phyloP scores from a whole-genome alignment of 306 rosid species.

The Senna tora region DNA sequence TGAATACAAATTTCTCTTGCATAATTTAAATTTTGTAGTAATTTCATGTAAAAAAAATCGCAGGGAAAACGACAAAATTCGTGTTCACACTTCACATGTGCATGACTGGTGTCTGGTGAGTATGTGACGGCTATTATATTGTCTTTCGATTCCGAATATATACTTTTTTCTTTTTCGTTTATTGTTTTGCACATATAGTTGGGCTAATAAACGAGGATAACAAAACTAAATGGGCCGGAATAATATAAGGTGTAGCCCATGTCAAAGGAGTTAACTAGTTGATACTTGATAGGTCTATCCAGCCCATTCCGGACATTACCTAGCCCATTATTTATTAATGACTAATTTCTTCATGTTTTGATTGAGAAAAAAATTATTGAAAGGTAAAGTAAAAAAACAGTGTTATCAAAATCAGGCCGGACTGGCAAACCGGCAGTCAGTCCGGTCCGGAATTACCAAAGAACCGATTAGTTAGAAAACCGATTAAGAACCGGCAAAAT shows the following conservation, averaged over 20 bases:
- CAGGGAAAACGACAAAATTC: slow-evolving; percentile 48
- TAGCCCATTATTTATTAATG: too few species aligned
- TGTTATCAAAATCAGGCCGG: too few species aligned
- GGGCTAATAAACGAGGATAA: background rate
- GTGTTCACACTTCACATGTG: background rate
- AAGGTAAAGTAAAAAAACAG: too few species aligned
- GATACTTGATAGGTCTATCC: background rate
- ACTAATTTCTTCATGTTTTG: too few species aligned
- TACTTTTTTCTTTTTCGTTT: background rate
- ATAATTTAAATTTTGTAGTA: background rate
- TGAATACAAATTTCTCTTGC: too few species aligned
- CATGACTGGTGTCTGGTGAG: slow-evolving; percentile 25
- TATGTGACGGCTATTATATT: slow-evolving; percentile 17
- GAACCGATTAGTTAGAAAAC: too few species aligned
- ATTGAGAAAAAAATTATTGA: too few species aligned
- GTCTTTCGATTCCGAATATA: slow-evolving; percentile 27
- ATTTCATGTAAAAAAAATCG: background rate
- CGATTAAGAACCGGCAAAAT: too few species aligned
- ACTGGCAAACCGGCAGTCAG: too few species aligned
- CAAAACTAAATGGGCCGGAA: background rate
- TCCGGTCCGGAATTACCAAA: too few species aligned
- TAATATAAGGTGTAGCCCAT: background rate
- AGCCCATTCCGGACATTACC: too few species aligned
- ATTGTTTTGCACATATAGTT: background rate
- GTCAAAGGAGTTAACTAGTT: background rate